phyloP scores from a whole-genome alignment of 805 yeast genomes.

The Wickerhamiella sorbophila region DNA sequence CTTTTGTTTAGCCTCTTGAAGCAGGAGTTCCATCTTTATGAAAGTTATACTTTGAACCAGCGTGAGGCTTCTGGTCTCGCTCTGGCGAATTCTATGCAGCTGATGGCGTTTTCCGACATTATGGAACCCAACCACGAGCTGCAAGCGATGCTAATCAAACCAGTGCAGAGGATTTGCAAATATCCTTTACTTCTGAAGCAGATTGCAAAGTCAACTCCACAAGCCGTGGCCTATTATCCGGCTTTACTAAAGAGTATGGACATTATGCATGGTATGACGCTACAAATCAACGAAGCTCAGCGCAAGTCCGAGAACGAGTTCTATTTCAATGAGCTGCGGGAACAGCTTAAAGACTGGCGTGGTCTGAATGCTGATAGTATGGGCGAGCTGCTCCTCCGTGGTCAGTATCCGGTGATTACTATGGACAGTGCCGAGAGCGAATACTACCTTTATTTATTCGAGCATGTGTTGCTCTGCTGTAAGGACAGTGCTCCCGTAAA shows the following conservation, averaged over 20 bases:
- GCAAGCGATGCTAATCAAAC: slow-evolving; percentile 80
- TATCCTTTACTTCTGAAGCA: slow-evolving; percentile 71
- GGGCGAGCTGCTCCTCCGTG: slow-evolving; percentile 73
- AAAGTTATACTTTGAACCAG: slow-evolving; percentile 89
- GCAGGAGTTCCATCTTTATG: slow-evolving; percentile 74
- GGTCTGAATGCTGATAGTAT: slow-evolving; percentile 67
- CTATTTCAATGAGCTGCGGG: slow-evolving; percentile 49
- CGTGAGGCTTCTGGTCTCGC: slow-evolving; percentile 75
- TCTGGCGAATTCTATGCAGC: slow-evolving; percentile 40
- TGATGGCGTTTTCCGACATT: slow-evolving; percentile 39
- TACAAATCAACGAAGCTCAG: slow-evolving; percentile 83
- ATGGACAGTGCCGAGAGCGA: slow-evolving; percentile 59
- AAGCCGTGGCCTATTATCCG: slow-evolving; percentile 37
- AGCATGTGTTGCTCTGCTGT: slow-evolving; percentile 49
- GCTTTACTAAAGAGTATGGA: slow-evolving; percentile 60
- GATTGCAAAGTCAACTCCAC: slow-evolving; percentile 50
- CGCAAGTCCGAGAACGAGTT: slow-evolving; percentile 78
- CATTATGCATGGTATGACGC: slow-evolving; percentile 71
- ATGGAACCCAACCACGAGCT: slow-evolving; percentile 80
- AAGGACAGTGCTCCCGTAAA: slow-evolving; percentile 43
- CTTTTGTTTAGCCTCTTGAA: slow-evolving; percentile 77
- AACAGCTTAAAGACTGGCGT: slow-evolving; percentile 79
- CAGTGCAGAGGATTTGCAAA: slow-evolving; percentile 91
- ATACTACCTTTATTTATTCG: slow-evolving; percentile 80
- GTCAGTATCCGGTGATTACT: slow-evolving; percentile 35